These are phyloP conservation scores for Colletotrichum nymphaeae DNA, from an alignment of 2,329 filamentous ascomycete genomes.

Conservation along the genomic window DNA sequence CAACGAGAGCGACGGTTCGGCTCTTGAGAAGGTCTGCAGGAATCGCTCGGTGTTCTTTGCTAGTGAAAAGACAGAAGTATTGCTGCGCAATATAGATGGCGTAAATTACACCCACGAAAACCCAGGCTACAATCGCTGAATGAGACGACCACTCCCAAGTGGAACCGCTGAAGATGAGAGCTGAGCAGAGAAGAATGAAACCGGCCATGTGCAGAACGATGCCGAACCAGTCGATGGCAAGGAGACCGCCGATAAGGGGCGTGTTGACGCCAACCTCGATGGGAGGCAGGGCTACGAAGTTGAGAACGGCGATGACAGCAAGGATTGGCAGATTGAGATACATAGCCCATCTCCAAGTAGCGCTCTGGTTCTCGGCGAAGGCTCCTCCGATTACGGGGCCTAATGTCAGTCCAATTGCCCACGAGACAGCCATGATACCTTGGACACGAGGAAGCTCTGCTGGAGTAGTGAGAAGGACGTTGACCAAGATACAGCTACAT, in stretches of 20 bases:
- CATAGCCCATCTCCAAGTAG: constrained; percentile 59
- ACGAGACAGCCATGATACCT: constrained; percentile 42
- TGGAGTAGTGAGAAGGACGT: constrained; percentile 40
- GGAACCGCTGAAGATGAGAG: constrained; percentile 61
- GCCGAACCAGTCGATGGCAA: constrained; percentile 46
- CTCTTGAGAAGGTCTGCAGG: constrained; percentile 54
- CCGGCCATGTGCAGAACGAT: constrained; percentile 42
- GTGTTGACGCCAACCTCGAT: constrained; percentile 39
- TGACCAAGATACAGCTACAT: constrained; percentile 31
- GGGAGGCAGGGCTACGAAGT: constrained; percentile 56
- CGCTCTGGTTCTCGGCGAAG: constrained; percentile 47
- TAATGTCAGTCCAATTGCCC: constrained; percentile 39
- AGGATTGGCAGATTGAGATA: constrained; percentile 63
- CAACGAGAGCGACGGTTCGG: constrained; percentile 54
- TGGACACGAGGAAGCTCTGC: constrained; percentile 39
- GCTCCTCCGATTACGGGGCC: constrained; percentile 43
- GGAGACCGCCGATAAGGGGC: constrained; percentile 36
- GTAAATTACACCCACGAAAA: constrained; percentile 56
- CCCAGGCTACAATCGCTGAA: constrained; percentile 58
- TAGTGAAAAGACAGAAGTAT: constrained; percentile 56
- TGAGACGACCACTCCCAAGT: constrained; percentile 60
- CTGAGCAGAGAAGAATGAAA: constrained; percentile 56
- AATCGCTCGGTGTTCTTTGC: constrained; percentile 53
- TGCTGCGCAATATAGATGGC: constrained; percentile 61
- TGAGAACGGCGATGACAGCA: constrained; percentile 51